phyloP scores from a whole-genome alignment of 2,329 filamentous ascomycete species.

The Fusarium luffae region DNA sequence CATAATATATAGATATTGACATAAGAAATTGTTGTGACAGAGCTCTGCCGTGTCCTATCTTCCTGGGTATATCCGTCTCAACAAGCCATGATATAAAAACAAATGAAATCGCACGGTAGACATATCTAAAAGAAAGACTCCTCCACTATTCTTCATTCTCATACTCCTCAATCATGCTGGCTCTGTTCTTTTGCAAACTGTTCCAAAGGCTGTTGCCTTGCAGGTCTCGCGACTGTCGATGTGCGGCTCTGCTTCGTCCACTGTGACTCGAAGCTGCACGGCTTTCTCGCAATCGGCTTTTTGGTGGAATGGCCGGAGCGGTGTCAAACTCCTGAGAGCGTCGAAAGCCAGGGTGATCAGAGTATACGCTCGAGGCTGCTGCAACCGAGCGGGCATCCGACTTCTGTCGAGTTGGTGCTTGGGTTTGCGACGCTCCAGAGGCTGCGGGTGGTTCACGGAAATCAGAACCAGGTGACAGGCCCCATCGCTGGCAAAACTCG shows the following conservation, averaged over 20 bases:
- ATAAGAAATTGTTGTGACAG: slow-evolving; percentile 12
- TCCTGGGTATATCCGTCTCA: slow-evolving; percentile 22
- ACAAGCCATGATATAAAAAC: neutral
- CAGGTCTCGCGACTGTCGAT: neutral
- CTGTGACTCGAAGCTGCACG: neutral
- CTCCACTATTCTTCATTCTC: slow-evolving; percentile 2
- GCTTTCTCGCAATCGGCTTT: neutral
- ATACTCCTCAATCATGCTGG: neutral
- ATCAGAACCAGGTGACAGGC: neutral
- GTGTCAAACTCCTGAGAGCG: slow-evolving; percentile 7
- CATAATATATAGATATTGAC: neutral
- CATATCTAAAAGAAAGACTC: neutral
- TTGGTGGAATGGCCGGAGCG: neutral
- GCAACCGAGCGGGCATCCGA: neutral
- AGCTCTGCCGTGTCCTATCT: neutral
- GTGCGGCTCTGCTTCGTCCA: neutral
- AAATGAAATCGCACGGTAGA: neutral
- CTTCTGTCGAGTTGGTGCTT: neutral
- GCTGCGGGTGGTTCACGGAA: neutral
- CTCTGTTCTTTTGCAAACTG: neutral
- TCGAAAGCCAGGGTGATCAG: slow-evolving; percentile 28
- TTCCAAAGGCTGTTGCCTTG: neutral
- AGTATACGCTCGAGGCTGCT: slow-evolving; percentile 38
- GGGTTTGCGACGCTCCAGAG: neutral
- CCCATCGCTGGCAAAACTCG: slow-evolving; percentile 21